Evolutionary conservation across 805 yeast species (phyloP).

Genomic region (Yamadazyma sp.): DNA sequence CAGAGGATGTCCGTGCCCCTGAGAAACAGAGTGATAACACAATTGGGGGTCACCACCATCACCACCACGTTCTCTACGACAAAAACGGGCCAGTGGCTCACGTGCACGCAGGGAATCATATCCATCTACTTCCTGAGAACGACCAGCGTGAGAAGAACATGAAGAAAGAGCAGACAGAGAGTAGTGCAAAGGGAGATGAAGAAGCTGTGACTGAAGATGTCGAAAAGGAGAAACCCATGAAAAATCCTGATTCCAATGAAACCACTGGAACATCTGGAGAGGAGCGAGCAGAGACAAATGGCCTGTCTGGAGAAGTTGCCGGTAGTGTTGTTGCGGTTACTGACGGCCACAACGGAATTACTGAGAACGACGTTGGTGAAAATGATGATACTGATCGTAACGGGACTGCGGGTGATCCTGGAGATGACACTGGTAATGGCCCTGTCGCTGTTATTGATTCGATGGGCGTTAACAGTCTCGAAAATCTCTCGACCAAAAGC

Average conservation of each 20-base stretch:
- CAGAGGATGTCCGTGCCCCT: too few species aligned
- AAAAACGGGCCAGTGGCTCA: constrained; percentile 6
- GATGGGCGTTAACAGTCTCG: too few species aligned
- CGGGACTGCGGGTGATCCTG: too few species aligned
- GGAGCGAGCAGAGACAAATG: background rate
- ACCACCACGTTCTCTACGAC: background rate
- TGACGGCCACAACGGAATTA: too few species aligned
- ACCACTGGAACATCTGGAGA: background rate
- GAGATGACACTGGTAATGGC: too few species aligned
- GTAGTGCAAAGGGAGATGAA: background rate
- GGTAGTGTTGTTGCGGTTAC: too few species aligned
- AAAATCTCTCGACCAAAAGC: constrained; percentile 11
- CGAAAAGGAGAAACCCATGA: background rate
- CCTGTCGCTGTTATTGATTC: too few species aligned
- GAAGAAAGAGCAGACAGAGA: too few species aligned
- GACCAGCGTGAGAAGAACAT: too few species aligned
- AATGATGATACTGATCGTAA: too few species aligned
- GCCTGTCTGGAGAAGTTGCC: too few species aligned
- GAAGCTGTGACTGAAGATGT: background rate
- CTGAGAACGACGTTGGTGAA: too few species aligned
- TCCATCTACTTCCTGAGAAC: constrained; percentile 5
- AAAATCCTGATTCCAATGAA: background rate
- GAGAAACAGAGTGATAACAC: background rate
- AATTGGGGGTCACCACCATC: constrained; percentile 3
- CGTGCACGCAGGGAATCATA: constrained; percentile 14